Evolutionary conservation across 164 flowering plant genomes (phyloP).

Genomic region (Dillenia suffruticosa): DNA sequence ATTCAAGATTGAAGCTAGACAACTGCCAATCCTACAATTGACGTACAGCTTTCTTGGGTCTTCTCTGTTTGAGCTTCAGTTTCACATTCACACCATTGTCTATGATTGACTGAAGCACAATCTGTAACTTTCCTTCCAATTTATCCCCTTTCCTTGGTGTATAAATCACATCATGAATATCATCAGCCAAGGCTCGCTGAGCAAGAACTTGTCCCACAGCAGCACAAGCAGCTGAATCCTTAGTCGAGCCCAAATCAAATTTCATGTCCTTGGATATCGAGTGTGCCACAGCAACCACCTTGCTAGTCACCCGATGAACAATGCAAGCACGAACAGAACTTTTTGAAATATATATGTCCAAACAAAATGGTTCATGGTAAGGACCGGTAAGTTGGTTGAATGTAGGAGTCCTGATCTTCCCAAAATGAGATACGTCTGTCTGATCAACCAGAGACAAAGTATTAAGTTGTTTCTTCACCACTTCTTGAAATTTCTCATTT

Average conservation of each 20-base stretch:
- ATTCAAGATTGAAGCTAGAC: too few species aligned
- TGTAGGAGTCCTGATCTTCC: slow-evolving; percentile 50
- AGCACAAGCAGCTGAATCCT: slow-evolving; percentile 54
- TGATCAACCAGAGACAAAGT: slow-evolving; percentile 8
- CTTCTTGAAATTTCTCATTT: slow-evolving; percentile 15
- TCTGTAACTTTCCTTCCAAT: slow-evolving; percentile 74
- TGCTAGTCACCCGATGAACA: slow-evolving; percentile 81
- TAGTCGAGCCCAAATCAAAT: slow-evolving; percentile 62
- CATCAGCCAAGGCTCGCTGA: slow-evolving; percentile 86
- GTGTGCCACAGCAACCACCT: slow-evolving; percentile 89
- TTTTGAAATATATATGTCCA: slow-evolving; percentile 76
- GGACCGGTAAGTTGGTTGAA: slow-evolving; percentile 79
- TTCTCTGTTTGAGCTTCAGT: slow-evolving; percentile 73
- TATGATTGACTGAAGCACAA: slow-evolving; percentile 66
- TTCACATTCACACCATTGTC: slow-evolving; percentile 71
- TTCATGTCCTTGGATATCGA: slow-evolving; percentile 94
- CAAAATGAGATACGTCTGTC: slow-evolving; percentile 13
- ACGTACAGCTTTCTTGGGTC: slow-evolving; percentile 18
- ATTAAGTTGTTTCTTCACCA: slow-evolving; percentile 8
- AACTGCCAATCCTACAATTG: not conserved
- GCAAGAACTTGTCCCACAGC: slow-evolving; percentile 73
- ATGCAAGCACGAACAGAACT: slow-evolving; percentile 87
- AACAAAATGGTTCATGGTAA: slow-evolving; percentile 86
- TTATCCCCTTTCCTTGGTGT: slow-evolving; percentile 86
- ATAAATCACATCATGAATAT: slow-evolving; percentile 77